These are phyloP conservation scores for Xylariaceae sp. DNA, from an alignment of 2,329 filamentous ascomycete species.

Conservation along the genomic window DNA sequence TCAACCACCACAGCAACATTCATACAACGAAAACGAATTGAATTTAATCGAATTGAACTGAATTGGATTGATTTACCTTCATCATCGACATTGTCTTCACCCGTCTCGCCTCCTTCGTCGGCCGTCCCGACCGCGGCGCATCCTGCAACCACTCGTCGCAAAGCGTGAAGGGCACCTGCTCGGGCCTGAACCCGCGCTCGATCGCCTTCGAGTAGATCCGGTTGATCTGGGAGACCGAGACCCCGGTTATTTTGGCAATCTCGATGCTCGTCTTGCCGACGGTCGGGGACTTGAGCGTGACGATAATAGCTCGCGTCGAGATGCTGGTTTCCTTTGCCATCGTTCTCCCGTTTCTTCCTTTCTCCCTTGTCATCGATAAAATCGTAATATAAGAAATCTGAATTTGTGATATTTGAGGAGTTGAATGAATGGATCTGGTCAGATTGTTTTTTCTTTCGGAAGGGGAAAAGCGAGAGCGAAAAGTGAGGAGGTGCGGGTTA, in stretches of 20 bases:
- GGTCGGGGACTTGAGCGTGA: background rate
- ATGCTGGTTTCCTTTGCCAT: slow-evolving; percentile 1
- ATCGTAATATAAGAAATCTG: no score
- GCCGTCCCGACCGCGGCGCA: background rate
- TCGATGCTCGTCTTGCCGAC: background rate
- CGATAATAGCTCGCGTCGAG: background rate
- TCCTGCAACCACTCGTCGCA: background rate
- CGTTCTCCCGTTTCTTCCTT: background rate
- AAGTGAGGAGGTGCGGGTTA: background rate
- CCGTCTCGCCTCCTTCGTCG: background rate
- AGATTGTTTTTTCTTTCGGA: background rate
- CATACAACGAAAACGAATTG: no score
- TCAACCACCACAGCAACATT: no score
- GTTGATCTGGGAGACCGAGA: background rate
- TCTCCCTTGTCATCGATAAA: background rate
- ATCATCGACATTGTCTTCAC: background rate
- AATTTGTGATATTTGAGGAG: no score
- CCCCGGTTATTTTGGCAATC: background rate
- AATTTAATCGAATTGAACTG: background rate
- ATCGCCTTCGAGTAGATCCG: background rate
- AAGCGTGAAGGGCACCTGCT: background rate
- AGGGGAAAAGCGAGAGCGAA: background rate
- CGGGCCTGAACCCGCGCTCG: background rate
- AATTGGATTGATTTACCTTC: background rate
- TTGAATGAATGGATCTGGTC: background rate